These are phyloP conservation scores for Aspergillus tubingensis DNA, from an alignment of 2,329 filamentous ascomycete genomes.

Conservation along the genomic window DNA sequence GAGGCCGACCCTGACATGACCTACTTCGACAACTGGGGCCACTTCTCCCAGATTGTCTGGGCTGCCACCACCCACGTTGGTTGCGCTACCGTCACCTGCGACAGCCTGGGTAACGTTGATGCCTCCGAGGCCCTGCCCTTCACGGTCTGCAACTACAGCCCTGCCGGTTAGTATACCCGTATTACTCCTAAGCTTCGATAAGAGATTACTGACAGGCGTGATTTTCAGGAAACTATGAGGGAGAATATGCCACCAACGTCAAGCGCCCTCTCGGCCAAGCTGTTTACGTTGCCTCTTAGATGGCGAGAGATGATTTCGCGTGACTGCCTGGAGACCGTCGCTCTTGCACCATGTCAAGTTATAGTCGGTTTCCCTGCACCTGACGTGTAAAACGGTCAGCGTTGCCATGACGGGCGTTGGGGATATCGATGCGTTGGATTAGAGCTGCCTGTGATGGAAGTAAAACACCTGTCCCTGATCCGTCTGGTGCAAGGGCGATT, in stretches of 20 bases:
- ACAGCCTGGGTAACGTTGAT: slow-evolving; percentile 45
- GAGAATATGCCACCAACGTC: slow-evolving; percentile 58
- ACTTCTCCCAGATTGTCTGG: slow-evolving; percentile 78
- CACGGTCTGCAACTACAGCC: slow-evolving; percentile 87
- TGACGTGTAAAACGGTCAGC: neutral
- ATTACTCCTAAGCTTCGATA: no score
- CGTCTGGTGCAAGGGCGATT: neutral
- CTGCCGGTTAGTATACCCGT: slow-evolving; percentile 61
- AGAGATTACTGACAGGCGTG: slow-evolving; percentile 27
- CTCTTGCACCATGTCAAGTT: neutral
- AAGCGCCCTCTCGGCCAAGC: slow-evolving; percentile 42
- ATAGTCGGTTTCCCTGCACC: neutral
- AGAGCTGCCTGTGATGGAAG: neutral
- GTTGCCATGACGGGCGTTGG: neutral
- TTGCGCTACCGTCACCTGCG: slow-evolving; percentile 58
- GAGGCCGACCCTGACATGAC: slow-evolving; percentile 59
- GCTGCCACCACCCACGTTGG: slow-evolving; percentile 62
- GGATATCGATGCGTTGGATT: neutral
- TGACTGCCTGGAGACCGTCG: slow-evolving; percentile 8
- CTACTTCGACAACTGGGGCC: slow-evolving; percentile 69
- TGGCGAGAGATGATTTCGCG: slow-evolving; percentile 1
- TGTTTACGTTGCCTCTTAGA: slow-evolving; percentile 34
- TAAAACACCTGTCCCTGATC: neutral
- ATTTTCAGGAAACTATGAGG: slow-evolving; percentile 55
- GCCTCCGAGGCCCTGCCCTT: slow-evolving; percentile 58